phyloP scores from a whole-genome alignment of 495 filamentous ascomycete genomes.

The Neurospora hispaniola region DNA sequence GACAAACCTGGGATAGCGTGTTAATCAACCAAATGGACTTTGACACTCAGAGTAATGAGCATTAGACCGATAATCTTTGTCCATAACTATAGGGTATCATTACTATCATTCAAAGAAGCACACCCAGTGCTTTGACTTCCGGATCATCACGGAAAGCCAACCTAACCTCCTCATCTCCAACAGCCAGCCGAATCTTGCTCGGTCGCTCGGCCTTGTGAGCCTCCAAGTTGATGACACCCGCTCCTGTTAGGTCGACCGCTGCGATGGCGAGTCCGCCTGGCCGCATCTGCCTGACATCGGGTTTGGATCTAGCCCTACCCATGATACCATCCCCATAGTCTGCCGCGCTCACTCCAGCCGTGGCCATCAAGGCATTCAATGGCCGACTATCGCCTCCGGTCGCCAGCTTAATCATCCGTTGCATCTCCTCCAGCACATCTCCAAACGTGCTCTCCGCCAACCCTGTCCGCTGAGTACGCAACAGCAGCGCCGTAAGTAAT shows the following conservation, averaged over 20 bases:
- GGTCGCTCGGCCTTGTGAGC: constrained; percentile 66
- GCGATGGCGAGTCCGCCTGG: constrained; percentile 59
- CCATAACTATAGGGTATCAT: not conserved
- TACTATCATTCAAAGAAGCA: constrained; percentile 24
- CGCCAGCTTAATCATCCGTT: constrained; percentile 51
- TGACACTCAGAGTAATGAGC: too few relatives aligned
- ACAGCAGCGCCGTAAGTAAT: constrained; percentile 70
- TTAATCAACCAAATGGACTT: not conserved
- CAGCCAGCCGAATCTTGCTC: constrained; percentile 73
- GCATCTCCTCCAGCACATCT: constrained; percentile 88
- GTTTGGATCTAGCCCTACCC: constrained; percentile 4
- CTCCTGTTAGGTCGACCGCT: constrained; percentile 71
- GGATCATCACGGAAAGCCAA: constrained; percentile 79
- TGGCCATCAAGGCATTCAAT: constrained; percentile 9
- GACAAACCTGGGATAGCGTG: not conserved
- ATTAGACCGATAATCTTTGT: too few relatives aligned
- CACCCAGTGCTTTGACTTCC: constrained; percentile 65
- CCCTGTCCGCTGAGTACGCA: constrained; percentile 70
- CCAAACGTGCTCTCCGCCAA: constrained; percentile 77
- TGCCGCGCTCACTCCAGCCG: constrained; percentile 5
- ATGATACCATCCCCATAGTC: not conserved
- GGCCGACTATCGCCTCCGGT: constrained; percentile 39
- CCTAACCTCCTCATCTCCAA: constrained; percentile 83
- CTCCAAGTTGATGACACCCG: constrained; percentile 79
- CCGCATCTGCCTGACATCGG: constrained; percentile 23